Evolutionary conservation across 2,329 filamentous ascomycete genomes (phyloP), one percentile per base, ranked within the genome.

Genomic region (Ascocoryne sarcoides): DNA sequence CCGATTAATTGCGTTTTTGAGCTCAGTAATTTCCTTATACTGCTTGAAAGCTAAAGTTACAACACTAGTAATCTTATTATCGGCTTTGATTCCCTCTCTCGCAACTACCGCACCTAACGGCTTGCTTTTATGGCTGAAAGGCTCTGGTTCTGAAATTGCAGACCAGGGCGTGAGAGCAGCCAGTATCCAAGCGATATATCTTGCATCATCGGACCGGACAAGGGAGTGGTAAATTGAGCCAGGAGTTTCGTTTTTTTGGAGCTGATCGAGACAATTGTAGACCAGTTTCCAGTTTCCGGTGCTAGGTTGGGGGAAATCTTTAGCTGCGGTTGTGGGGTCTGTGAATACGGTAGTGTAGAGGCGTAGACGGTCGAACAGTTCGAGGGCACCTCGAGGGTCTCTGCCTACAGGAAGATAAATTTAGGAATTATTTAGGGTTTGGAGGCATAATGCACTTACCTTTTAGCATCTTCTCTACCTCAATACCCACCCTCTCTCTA

Each of bases 381-480:
- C 61, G n/a, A 89, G 63, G 5, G 83, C 71, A 49, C 68, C 66
- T 36, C 66, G 64, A 5, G 83, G 81, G 51, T 79, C 67, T 9
- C 73, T 71, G 23, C 72, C 79, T 71, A 32, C 20, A 32, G 20
- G 16, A n/a, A n/a, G n/a, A n/a, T n/a, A n/a, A n/a, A n/a, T n/a
- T n/a, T n/a, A n/a, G n/a, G n/a, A n/a, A n/a, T n/a, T n/a, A n/a
- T n/a, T n/a, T n/a, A n/a, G n/a, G n/a, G n/a, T n/a, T n/a, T n/a
- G n/a, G n/a, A n/a, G n/a, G n/a, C n/a, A n/a, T n/a, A 52, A 36
- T 12, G 44, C 34, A 26, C 50, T 42, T 58, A 74, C 84, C 83
- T 62, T 77, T 82, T 14, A 96, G 67, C 79, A 94, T 94, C 69
- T 96, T 96, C 57, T 90, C 84, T 3, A 95, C 55, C 59, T 98